Evolutionary conservation across 352 stramenopile genomes (phyloP), one percentile per base, ranked within the genome.

Genomic region (Globisporangium okanoganense): DNA sequence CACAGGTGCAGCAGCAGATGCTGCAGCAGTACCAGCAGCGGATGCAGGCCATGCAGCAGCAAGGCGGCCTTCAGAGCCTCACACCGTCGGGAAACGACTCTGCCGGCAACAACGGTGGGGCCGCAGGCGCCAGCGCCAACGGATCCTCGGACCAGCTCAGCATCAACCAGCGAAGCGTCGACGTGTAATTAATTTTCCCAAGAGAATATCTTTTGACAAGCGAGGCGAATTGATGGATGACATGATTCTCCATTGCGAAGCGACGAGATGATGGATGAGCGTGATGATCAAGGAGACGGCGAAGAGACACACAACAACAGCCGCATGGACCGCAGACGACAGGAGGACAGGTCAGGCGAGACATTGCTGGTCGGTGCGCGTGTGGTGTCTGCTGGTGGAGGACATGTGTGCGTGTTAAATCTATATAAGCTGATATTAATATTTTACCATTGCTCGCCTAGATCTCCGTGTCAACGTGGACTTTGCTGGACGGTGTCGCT

Each of bases 11-110:
- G 62, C 85, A 94, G 77, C 85, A 94, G 64, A 90, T 95, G 81
- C 66, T 95, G 16, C 86, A 95, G 72, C 86, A 95, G 67, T 95
- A 94, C 73, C 86, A 95, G 66, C 82, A 94, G 66, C 78, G 72
- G 38, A 87, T 94, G 75, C 76, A 87, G 66, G 69, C 72, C 20
- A 76, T 86, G 70, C 82, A 92, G 64, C 73, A 82, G 70, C 35
- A 69, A n/a, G 41, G 68, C 31, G 66, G 67, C 6, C 56, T 80
- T 53, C 66, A 63, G 8, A 76, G 75, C 38, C 44, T 83, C 54
- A 79, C 80, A 20, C 69, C 80, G 2, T 81, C 76, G 20, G 78
- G 75, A 5, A 78, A 64, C n/a, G 75, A 84, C 29, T 56, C 56
- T 9, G 56, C 59, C 33, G 29, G 70, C 7, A 74, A 61, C 16